A percentile compares a stretch with the other conserved stretches of the same genome.
Evolutionary conservation across 139 green algal genomes (phyloP).

Genomic region (Chlorella sp.): DNA sequence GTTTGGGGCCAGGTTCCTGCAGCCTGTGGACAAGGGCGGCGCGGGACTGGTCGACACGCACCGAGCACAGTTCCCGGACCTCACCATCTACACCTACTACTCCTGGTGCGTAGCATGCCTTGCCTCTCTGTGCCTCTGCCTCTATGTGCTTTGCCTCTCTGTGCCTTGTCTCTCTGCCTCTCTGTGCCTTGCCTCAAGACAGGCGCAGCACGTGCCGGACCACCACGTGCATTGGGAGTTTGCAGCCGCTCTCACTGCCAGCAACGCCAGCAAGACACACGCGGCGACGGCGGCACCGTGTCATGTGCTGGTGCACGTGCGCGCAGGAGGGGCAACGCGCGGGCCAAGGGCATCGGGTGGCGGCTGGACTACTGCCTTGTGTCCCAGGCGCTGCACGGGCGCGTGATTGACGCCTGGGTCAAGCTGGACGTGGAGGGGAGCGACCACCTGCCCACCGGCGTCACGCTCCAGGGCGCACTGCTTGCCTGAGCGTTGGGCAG

Average conservation of each 20-base stretch:
- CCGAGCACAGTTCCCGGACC: conserved; percentile 45
- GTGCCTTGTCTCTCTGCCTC: neutral
- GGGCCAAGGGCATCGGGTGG: conserved; percentile 50
- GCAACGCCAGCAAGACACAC: neutral
- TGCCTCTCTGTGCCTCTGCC: neutral
- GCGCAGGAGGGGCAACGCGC: conserved; percentile 20
- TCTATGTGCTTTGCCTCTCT: neutral
- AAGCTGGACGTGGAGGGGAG: conserved; percentile 43
- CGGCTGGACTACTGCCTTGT: conserved; percentile 75
- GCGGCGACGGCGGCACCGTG: no score
- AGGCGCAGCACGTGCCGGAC: neutral
- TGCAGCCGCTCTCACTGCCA: neutral
- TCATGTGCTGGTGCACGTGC: neutral
- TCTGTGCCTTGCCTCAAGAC: neutral
- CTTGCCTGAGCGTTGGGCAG: neutral
- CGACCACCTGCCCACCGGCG: conserved; percentile 38
- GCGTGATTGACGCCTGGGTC: conserved; percentile 60
- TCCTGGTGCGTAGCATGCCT: conserved; percentile 30
- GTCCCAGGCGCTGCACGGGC: conserved; percentile 13
- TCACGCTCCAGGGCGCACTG: conserved; percentile 9
- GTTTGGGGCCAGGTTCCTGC: conserved; percentile 44
- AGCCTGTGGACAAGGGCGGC: conserved; percentile 19
- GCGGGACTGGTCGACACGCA: conserved; percentile 56
- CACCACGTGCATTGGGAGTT: no score
- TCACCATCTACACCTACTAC: conserved; percentile 71